phyloP scores from a whole-genome alignment of 805 yeast genomes.

The Zygotorulaspora danielsina region DNA sequence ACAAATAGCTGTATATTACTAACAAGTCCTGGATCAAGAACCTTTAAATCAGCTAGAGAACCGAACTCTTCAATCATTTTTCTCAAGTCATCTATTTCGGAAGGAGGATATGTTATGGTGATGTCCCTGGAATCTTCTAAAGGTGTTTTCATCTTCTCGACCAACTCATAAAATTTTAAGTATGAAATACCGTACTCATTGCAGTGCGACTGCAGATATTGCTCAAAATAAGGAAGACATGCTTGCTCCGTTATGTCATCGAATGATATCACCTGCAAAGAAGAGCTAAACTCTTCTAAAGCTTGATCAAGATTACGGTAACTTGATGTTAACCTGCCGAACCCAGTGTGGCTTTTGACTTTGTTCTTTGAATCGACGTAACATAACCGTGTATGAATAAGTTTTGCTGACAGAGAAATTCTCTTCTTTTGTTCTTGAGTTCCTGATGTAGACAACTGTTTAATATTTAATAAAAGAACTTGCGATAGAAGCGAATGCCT shows the following conservation, averaged over 20 bases:
- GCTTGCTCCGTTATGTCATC: constrained; percentile 19
- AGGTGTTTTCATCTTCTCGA: constrained; percentile 69
- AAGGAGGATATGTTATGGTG: constrained; percentile 19
- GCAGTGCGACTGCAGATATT: constrained; percentile 10
- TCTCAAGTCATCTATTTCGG: constrained; percentile 30
- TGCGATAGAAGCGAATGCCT: constrained; percentile 20
- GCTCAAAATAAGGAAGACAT: constrained; percentile 18
- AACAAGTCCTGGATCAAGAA: constrained; percentile 21
- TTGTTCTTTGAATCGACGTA: constrained; percentile 5
- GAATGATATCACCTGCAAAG: constrained; percentile 17
- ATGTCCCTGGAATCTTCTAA: constrained; percentile 44
- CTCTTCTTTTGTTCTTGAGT: constrained; percentile 17
- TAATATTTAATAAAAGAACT: constrained; percentile 15
- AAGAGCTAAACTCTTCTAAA: constrained; percentile 17
- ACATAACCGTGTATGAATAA: constrained; percentile 26
- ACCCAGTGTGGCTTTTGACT: neutral
- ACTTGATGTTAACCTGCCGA: neutral
- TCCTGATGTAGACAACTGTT: constrained; percentile 4
- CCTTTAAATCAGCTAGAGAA: constrained; percentile 20
- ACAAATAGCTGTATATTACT: constrained; percentile 16
- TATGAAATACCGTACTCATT: constrained; percentile 24
- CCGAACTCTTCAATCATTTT: constrained; percentile 18
- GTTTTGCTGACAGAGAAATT: constrained; percentile 23
- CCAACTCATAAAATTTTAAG: constrained; percentile 61
- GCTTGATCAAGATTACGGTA: constrained; percentile 13